Conservation (phyloP, 2,329 filamentous ascomycete genomes). For the Aspergillus japonicus region DNA sequence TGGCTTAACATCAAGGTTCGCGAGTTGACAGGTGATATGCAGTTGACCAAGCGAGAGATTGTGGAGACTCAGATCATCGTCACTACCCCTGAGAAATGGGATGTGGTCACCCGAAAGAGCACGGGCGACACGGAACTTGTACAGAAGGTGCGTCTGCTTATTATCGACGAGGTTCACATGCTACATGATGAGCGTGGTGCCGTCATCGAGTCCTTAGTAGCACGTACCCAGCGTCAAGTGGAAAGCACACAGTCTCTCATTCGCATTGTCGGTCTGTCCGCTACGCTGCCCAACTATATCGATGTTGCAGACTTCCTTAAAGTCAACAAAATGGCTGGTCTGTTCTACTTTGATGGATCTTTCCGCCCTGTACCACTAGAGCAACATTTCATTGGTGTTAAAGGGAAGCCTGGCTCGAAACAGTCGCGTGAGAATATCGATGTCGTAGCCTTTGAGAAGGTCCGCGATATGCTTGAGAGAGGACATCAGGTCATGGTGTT, state of each 20-base stretch:
- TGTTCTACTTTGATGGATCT: conserved; percentile 96
- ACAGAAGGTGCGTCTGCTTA: conserved; percentile 91
- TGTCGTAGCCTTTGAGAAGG: conserved; percentile 84
- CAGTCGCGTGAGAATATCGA: conserved; percentile 88
- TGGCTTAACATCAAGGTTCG: conserved; percentile 93
- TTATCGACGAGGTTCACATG: conserved; percentile 99
- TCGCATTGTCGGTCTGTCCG: conserved; percentile 90
- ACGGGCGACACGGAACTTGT: conserved; percentile 97
- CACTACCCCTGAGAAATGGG: conserved; percentile 98
- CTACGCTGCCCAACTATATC: conserved; percentile 92
- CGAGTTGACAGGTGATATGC: conserved; percentile 98
- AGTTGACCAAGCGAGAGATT: conserved; percentile 94
- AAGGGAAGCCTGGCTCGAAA: conserved; percentile 77
- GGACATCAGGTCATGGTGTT: conserved; percentile 99
- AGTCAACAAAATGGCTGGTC: conserved; percentile 85
- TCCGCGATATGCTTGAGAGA: conserved; percentile 82
- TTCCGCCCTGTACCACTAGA: conserved; percentile 95
- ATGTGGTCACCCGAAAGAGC: conserved; percentile 94
- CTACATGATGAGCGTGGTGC: conserved; percentile 96
- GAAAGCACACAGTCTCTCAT: conserved; percentile 98
- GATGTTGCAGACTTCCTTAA: conserved; percentile 97
- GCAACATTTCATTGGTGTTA: conserved; percentile 96
- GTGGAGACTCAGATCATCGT: conserved; percentile 96
- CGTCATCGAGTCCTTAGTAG: conserved; percentile 92
- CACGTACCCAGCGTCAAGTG: conserved; percentile 90